Evolutionary conservation across 2,329 filamentous ascomycete species (phyloP), one percentile per base, ranked within the genome.

Genomic region (Fusarium siculi): DNA sequence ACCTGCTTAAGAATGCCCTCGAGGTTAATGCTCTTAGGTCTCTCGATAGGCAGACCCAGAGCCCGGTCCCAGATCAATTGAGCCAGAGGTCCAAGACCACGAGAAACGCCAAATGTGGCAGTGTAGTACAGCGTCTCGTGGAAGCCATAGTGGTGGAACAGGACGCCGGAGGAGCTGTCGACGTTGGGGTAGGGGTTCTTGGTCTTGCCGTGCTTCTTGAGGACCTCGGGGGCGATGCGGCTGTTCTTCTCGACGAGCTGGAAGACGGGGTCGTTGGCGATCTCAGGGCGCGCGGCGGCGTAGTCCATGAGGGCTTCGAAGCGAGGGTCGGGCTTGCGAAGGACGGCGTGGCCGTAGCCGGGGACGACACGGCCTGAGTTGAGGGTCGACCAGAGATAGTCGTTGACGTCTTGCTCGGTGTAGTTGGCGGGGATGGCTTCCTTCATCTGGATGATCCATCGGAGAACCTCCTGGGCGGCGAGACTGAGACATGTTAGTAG

Each of bases 81-180:
- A 47, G 95, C 95, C 54, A 99, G 87, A 28, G 96, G 96, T 12
- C 96, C 96, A 21, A 99, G 86, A 59, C 91, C 91, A 76, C 91
- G 85, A 68, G 89, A 91, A 18, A 93, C 91, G 70, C 91, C 91
- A 73, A 93, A 93, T 1, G 91, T 92, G 66, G 90, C 91, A 8
- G 91, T 92, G 86, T 98, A 99, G 87, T 98, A 99, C 16, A 98
- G 88, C 0, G 96, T 97, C 86, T 98, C 94, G 82, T 93, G 93
- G 91, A 99, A 97, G 66, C 96, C 96, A 82, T 97, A 99, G 87
- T 98, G 95, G 84, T 98, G 92, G 90, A 99, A 98, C 54, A 99
- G 88, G 10, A 98, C 95, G 73, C 96, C 96, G 2, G 95, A 97
- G 72, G 91, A 92, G 53, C 93, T 95, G 84, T 99, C 96, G 70